Evolutionary conservation across 148 eudicot species (phyloP).

Genomic region (Vaccinium darrowii): DNA sequence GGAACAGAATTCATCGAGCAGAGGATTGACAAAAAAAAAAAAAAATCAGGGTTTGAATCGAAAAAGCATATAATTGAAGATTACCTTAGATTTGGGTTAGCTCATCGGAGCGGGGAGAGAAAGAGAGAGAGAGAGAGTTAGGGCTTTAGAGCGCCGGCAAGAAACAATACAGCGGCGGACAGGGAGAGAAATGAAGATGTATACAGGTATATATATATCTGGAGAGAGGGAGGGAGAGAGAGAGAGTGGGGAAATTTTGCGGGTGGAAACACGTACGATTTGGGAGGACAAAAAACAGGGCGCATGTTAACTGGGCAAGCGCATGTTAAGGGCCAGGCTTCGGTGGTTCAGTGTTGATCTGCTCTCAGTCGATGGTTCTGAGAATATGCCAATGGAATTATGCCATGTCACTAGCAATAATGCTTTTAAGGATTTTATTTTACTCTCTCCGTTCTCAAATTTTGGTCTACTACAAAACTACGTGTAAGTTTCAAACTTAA

Average conservation of each 20-base stretch:
- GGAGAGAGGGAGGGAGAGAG: neutral
- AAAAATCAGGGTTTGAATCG: neutral
- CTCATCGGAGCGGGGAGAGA: neutral
- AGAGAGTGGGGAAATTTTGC: neutral
- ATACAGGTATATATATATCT: neutral
- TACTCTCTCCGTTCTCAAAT: no score
- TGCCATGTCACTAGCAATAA: neutral
- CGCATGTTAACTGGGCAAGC: neutral
- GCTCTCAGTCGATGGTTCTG: neutral
- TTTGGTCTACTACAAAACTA: no score
- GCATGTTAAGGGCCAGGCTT: neutral
- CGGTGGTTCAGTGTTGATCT: neutral
- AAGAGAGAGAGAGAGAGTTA: neutral
- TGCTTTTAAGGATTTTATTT: no score
- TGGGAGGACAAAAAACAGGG: neutral
- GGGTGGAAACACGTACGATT: slow-evolving; percentile 18
- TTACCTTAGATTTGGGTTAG: slow-evolving; percentile 11
- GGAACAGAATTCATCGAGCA: neutral
- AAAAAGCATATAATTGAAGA: neutral
- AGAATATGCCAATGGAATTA: neutral
- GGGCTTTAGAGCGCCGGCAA: slow-evolving; percentile 19
- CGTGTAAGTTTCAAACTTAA: no score
- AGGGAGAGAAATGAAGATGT: slow-evolving; percentile 2
- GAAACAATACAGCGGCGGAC: slow-evolving; percentile 6
- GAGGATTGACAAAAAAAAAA: neutral